A percentile compares a stretch with the other conserved stretches of the same genome.
phyloP scores from a whole-genome alignment of 1,139 yeast species.

The Yamadazyma jaroonii region DNA sequence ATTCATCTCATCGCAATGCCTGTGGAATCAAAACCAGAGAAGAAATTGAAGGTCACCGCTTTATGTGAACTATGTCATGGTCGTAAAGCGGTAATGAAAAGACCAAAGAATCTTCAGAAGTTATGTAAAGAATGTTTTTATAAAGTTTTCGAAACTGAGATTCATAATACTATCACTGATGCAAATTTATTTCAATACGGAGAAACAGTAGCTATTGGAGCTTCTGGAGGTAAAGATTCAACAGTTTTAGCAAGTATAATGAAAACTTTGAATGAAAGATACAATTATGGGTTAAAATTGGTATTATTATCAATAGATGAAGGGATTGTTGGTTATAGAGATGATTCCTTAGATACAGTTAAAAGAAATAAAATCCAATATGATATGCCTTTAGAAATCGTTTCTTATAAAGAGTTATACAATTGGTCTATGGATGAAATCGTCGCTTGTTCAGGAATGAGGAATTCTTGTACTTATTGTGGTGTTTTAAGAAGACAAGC shows the following conservation, averaged over 20 bases:
- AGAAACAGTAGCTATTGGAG: slow-evolving; percentile 93
- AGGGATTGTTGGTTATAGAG: slow-evolving; percentile 96
- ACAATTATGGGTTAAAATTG: slow-evolving; percentile 80
- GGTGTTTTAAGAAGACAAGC: slow-evolving; percentile 98
- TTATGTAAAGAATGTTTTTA: slow-evolving; percentile 92
- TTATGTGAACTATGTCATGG: slow-evolving; percentile 85
- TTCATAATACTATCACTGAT: slow-evolving; percentile 80
- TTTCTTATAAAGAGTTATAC: slow-evolving; percentile 85
- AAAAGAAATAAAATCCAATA: slow-evolving; percentile 89
- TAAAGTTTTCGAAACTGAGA: slow-evolving; percentile 89
- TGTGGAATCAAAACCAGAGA: slow-evolving; percentile 11
- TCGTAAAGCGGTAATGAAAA: slow-evolving; percentile 79
- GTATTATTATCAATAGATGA: slow-evolving; percentile 89
- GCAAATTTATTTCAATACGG: slow-evolving; percentile 73
- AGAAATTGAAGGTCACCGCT: slow-evolving; percentile 39
- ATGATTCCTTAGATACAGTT: slow-evolving; percentile 95
- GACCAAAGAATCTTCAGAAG: slow-evolving; percentile 90
- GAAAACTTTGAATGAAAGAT: slow-evolving; percentile 83
- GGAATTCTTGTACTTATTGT: slow-evolving; percentile 96
- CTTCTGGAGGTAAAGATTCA: slow-evolving; percentile 98
- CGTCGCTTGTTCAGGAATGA: slow-evolving; percentile 89
- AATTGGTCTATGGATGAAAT: slow-evolving; percentile 99
- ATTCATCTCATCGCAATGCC: slow-evolving; percentile 4
- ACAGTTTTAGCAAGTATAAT: slow-evolving; percentile 89
- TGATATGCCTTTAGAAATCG: slow-evolving; percentile 82